These are phyloP conservation scores for Myxozyma monticola DNA, from an alignment of 805 yeast species.

Conservation along the genomic window DNA sequence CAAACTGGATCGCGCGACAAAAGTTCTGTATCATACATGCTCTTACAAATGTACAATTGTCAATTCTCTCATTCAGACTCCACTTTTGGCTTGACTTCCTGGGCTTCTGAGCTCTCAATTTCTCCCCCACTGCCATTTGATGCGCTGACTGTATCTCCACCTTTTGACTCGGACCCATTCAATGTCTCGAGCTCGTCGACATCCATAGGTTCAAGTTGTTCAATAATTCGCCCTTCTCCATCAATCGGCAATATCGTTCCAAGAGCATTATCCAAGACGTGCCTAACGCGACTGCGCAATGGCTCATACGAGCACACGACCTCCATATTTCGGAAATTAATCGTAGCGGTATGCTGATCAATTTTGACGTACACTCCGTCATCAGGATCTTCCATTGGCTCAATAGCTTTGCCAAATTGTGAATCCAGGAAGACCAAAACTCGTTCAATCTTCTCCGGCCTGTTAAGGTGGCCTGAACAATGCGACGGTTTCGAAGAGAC, in stretches of 20 bases:
- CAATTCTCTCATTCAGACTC: no score
- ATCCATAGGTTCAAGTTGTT: no score
- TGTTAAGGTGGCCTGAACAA: conserved; percentile 33
- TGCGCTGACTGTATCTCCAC: no score
- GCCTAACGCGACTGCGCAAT: conserved; percentile 77
- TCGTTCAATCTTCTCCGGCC: conserved; percentile 42
- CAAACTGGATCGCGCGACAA: no score
- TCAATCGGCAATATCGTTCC: conserved; percentile 72
- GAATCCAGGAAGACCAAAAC: conserved; percentile 66
- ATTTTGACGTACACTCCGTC: conserved; percentile 62
- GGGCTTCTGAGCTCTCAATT: no score
- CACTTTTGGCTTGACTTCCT: no score
- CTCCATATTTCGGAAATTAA: conserved; percentile 62
- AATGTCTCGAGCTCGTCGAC: no score
- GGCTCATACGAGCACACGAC: conserved; percentile 77
- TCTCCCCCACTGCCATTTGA: no score
- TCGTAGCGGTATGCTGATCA: conserved; percentile 71
- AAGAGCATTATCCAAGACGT: conserved; percentile 73
- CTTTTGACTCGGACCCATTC: no score
- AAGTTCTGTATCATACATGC: no score
- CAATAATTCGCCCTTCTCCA: no score
- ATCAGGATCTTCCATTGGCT: conserved; percentile 26
- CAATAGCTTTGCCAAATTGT: conserved; percentile 81
- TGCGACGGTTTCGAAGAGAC: conserved; percentile 24
- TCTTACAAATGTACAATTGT: no score